phyloP scores from a whole-genome alignment of 2,329 filamentous ascomycete species.

The Chrysosporium keratinophilum region DNA sequence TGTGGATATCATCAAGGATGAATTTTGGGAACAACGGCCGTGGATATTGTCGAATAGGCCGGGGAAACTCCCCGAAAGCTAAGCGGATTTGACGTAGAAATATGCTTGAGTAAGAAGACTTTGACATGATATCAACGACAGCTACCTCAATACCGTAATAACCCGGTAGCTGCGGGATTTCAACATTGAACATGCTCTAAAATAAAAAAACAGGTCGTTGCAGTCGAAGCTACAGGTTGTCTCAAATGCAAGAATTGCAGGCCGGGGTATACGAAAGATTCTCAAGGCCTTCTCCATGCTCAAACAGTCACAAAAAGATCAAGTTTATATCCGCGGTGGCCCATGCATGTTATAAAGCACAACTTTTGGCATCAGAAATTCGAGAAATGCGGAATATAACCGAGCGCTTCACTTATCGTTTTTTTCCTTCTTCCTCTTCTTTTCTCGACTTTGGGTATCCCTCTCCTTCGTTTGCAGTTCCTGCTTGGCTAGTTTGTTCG shows the following conservation, averaged over 20 bases:
- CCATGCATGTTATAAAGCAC: background rate
- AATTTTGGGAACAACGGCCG: constrained; percentile 80
- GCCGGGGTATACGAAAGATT: background rate
- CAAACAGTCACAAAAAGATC: background rate
- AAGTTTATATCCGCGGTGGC: background rate
- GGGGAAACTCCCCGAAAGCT: constrained; percentile 48
- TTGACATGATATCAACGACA: background rate
- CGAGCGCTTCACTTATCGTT: constrained; percentile 11
- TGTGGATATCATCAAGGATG: constrained; percentile 87
- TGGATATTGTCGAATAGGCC: constrained; percentile 72
- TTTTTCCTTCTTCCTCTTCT: constrained; percentile 34
- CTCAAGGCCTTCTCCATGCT: background rate
- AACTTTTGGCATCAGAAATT: background rate
- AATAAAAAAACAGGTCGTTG: background rate
- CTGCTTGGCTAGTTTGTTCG: constrained; percentile 25
- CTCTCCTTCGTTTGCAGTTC: constrained; percentile 23
- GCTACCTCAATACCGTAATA: background rate
- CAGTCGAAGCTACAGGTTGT: background rate
- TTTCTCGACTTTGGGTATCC: constrained; percentile 41
- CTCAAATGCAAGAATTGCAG: background rate
- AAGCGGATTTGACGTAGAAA: background rate
- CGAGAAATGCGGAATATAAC: background rate
- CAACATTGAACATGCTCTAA: no score
- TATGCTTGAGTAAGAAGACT: background rate
- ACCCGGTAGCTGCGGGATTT: background rate